Evolutionary conservation across 1,284 basidiomycete genomes (phyloP), one percentile per base, ranked within the genome.

Genomic region (Blastosporella zonata): DNA sequence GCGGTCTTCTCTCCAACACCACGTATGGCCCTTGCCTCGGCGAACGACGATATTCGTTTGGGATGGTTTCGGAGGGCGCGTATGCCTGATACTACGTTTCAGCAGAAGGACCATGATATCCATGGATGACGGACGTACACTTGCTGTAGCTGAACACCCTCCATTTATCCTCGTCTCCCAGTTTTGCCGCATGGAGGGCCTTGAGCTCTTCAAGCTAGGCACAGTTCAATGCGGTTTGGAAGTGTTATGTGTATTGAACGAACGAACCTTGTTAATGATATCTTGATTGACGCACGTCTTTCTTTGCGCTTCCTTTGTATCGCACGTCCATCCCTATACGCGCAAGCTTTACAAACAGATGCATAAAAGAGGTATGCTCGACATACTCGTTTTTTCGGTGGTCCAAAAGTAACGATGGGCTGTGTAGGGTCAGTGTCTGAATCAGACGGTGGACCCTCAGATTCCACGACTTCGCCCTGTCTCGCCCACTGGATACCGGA

Each of bases 1-100:
- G 89, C 89, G 0, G 90, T 88, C 62, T 82, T 87, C 27, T 79
- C 72, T 0, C 89, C 91, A 6, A 93, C 77, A 1, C 86, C 84
- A 10, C 67, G 70, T 41, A 94, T 77, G 6, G 70, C 67, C 12
- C 69, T 64, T 1, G 90, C 91, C 57, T 94, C 81, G 9, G 74
- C 72, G 33, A 73, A 73, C 0, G 77, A 79, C 43, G 66, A 73
- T 55, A 95, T 87, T 3, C 81, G 79, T 48, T 69, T 78, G 0
- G 79, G 77, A 59, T 84, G 72, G 35, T 69, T 74, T 50, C 71
- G 68, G 31, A 84, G 54, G 0, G 75, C 72, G 13, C 74, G 71
- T 28, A 87, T 79, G 43, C 74, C 87, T 89, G 50, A 2, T 7
- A 13, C 18, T n/a, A 35, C 40, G 36, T 35, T 18, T 41, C 9